phyloP scores from a whole-genome alignment of 805 yeast species.

The Zygoascus biomembranicola region DNA sequence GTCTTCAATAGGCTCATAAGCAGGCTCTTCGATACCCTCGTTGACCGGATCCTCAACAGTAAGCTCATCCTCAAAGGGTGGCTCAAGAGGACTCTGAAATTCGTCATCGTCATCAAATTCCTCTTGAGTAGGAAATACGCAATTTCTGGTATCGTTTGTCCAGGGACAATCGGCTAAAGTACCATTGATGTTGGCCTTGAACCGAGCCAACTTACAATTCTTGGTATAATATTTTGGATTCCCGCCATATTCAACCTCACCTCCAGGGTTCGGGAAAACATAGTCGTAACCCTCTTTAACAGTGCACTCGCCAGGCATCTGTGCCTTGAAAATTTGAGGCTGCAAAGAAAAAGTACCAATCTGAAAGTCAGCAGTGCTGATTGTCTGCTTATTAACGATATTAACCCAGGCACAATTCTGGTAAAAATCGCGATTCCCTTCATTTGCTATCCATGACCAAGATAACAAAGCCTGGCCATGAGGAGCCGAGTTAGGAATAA shows the following conservation, averaged over 20 bases:
- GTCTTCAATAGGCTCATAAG: not conserved
- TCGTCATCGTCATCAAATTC: not conserved
- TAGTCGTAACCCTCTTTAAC: conserved; percentile 19
- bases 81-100: not conserved
- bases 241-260: conserved; percentile 18
- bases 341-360: conserved; percentile 1
- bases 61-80: not conserved
- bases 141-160: not conserved
- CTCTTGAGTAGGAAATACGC: not conserved
- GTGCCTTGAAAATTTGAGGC: conserved; percentile 17
- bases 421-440: conserved; percentile 19
- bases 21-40: not conserved
- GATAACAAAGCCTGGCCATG: conserved; percentile 17
- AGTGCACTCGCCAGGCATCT: conserved; percentile 14
- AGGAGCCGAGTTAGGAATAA: conserved; percentile 16
- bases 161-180: not conserved
- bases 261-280: conserved; percentile 18
- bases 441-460: conserved; percentile 19
- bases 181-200: not conserved
- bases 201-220: not conserved
- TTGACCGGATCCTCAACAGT: not conserved
- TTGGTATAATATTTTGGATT: conserved; percentile 12
- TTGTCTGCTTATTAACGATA: conserved; percentile 5
- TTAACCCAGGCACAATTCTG: conserved; percentile 21
- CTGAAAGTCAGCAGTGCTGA: not conserved